Evolutionary conservation across 805 yeast genomes (phyloP).

Genomic region (Naumovozyma baii): DNA sequence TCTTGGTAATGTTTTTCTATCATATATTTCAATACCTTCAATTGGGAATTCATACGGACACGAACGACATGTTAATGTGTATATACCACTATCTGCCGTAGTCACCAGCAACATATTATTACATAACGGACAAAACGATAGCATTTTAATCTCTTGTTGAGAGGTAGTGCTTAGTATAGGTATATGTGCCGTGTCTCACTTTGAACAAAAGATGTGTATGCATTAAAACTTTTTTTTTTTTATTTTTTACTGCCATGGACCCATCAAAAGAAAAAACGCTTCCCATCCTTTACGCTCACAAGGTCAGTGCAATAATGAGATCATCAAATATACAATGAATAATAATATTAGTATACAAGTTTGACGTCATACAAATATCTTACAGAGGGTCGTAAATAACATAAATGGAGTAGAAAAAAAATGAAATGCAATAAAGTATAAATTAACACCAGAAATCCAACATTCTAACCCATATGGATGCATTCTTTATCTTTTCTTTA

Average conservation of each 20-base stretch:
- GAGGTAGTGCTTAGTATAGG: not conserved
- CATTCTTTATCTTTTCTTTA: conserved; percentile 15
- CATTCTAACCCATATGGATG: conserved; percentile 27
- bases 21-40: conserved; percentile 72
- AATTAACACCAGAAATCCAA: conserved; percentile 34
- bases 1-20: conserved; percentile 70
- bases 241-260: too few relatives aligned
- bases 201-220: too few relatives aligned
- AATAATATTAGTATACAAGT: not conserved
- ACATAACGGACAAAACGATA: conserved; percentile 92
- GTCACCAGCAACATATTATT: conserved; percentile 77
- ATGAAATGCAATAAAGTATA: not conserved
- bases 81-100: conserved; percentile 47
- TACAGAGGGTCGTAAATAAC: too few relatives aligned
- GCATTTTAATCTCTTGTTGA: too few relatives aligned
- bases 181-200: not conserved
- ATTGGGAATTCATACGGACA: conserved; percentile 95
- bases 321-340: too few relatives aligned
- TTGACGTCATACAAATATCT: too few relatives aligned
- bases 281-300: too few relatives aligned
- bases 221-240: too few relatives aligned
- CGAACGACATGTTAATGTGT: conserved; percentile 78
- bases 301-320: too few relatives aligned
- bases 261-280: too few relatives aligned
- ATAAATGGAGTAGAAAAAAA: not conserved